These are phyloP conservation scores for Arthrobotrys conoides DNA, from an alignment of 2,329 filamentous ascomycete species.

Conservation along the genomic window DNA sequence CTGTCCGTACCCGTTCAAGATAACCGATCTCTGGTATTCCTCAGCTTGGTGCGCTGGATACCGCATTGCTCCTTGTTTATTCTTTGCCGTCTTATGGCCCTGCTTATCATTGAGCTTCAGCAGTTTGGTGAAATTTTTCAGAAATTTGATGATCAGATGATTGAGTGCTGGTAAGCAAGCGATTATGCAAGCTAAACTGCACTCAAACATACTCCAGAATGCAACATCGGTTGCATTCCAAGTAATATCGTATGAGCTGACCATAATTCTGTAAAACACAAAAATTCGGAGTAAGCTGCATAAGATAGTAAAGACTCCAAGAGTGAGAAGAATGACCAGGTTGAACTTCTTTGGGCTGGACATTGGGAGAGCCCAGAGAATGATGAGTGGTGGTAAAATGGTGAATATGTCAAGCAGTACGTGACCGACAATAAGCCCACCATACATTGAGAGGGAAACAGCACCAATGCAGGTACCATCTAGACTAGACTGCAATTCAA, in stretches of 20 bases:
- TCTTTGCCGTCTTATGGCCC: background rate
- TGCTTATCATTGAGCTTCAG: background rate
- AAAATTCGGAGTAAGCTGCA: constrained; percentile 45
- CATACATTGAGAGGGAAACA: constrained; percentile 28
- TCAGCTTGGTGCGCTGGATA: background rate
- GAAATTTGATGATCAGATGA: constrained; percentile 34
- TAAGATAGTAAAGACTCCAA: constrained; percentile 37
- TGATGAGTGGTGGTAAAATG: constrained; percentile 41
- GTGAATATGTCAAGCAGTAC: constrained; percentile 48
- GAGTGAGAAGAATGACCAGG: constrained; percentile 28
- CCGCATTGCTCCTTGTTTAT: constrained; percentile 7
- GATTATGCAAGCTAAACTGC: constrained; percentile 37
- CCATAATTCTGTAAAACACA: constrained; percentile 33
- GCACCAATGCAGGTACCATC: constrained; percentile 51
- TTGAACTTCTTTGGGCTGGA: constrained; percentile 38
- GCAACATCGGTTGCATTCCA: constrained; percentile 41
- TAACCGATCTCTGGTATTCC: constrained; percentile 1
- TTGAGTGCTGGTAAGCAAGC: constrained; percentile 53
- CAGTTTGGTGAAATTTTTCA: background rate
- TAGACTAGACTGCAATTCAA: constrained; percentile 13
- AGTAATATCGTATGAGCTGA: constrained; percentile 43
- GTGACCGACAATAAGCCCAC: constrained; percentile 40
- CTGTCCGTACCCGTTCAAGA: constrained; percentile 16
- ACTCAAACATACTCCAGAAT: constrained; percentile 46
- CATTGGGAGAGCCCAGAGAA: constrained; percentile 42